phyloP scores from a whole-genome alignment of 306 rosid species.

The Quercus wislizeni region DNA sequence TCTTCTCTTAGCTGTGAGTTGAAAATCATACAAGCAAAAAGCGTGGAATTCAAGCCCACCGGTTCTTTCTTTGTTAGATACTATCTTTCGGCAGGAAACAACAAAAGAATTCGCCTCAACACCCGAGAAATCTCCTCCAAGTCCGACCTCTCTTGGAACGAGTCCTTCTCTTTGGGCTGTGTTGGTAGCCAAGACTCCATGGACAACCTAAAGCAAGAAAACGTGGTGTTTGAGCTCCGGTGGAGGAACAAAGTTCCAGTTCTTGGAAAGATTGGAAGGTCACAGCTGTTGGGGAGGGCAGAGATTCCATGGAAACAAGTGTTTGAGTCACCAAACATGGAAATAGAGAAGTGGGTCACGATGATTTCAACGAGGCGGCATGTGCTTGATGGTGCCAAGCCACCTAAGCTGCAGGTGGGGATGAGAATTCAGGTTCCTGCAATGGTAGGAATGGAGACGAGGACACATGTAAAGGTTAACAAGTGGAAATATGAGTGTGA shows the following conservation, averaged over 20 bases:
- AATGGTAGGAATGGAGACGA: constrained; percentile 15
- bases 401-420: constrained; percentile 49
- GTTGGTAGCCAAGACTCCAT: constrained; percentile 45
- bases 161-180: constrained; percentile 68
- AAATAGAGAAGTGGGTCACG: constrained; percentile 57
- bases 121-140: constrained; percentile 42
- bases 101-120: constrained; percentile 42
- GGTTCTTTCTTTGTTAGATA: constrained; percentile 53
- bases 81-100: constrained; percentile 48
- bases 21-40: constrained; percentile 56
- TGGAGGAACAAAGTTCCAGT: constrained; percentile 38
- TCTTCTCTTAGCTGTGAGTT: constrained; percentile 52
- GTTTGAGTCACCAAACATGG: constrained; percentile 64
- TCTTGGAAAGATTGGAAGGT: constrained; percentile 43
- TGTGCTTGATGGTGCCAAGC: neutral
- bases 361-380: constrained; percentile 30
- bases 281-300: constrained; percentile 59
- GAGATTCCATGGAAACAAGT: constrained; percentile 63
- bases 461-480: constrained; percentile 11
- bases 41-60: constrained; percentile 29
- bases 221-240: constrained; percentile 64
- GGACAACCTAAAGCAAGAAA: constrained; percentile 47
- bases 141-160: constrained; percentile 53
- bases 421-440: constrained; percentile 33
- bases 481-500: constrained; percentile 54